Evolutionary conservation across 768 basidiomycete species (phyloP).

Genomic region (Boletales sp.): DNA sequence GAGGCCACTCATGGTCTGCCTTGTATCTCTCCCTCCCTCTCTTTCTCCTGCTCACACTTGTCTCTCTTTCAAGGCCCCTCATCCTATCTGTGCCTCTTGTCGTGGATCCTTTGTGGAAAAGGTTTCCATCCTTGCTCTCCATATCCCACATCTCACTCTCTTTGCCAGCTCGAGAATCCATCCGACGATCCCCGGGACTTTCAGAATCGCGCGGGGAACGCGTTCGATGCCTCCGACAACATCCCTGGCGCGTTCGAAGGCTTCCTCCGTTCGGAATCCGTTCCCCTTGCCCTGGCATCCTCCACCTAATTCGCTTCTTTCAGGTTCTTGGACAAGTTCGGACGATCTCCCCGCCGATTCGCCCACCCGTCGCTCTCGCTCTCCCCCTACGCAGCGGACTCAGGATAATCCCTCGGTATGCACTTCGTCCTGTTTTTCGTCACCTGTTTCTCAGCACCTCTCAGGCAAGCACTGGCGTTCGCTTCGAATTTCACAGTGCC

Average conservation of each 20-base stretch:
- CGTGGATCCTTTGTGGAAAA: slow-evolving; percentile 80
- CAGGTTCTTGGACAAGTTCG: slow-evolving; percentile 5
- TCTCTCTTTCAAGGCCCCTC: slow-evolving; percentile 51
- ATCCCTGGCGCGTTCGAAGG: slow-evolving; percentile 41
- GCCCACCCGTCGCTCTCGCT: slow-evolving; percentile 8
- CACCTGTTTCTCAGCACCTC: not conserved
- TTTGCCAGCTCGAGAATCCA: slow-evolving; percentile 65
- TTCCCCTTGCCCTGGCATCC: not conserved
- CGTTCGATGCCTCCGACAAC: slow-evolving; percentile 24
- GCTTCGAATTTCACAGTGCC: slow-evolving; percentile 35
- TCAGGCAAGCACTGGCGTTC: slow-evolving; percentile 24
- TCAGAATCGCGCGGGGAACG: slow-evolving; percentile 34
- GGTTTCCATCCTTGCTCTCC: slow-evolving; percentile 34
- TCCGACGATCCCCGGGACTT: slow-evolving; percentile 74
- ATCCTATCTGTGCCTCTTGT: slow-evolving; percentile 83
- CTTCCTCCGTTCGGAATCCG: slow-evolving; percentile 44
- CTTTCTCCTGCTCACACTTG: slow-evolving; percentile 3
- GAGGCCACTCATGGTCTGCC: slow-evolving; percentile 76
- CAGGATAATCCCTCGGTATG: slow-evolving; percentile 17
- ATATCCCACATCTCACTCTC: not conserved
- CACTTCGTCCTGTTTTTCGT: not conserved
- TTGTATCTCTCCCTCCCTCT: not conserved
- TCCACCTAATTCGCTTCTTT: not conserved
- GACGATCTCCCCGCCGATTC: not conserved
- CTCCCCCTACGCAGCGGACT: slow-evolving; percentile 13